Evolutionary conservation across 352 stramenopile genomes (phyloP).

Genomic region (Phytophthora hibernalis): DNA sequence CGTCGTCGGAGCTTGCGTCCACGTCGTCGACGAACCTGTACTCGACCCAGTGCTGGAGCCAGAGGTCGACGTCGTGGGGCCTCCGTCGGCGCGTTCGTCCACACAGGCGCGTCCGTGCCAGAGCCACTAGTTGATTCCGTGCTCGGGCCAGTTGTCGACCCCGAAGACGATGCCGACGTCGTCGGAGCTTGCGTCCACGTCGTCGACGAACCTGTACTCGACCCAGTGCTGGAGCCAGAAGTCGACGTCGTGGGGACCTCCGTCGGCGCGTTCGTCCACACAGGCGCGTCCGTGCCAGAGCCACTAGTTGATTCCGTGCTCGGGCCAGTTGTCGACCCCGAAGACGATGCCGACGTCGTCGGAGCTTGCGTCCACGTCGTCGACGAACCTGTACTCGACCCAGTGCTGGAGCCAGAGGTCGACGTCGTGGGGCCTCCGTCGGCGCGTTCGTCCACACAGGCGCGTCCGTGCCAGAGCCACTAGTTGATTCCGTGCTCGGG

Average conservation of each 20-base stretch:
- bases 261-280: conserved; percentile 17
- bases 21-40: not conserved
- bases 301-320: no score
- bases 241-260: conserved; percentile 5
- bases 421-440: not conserved
- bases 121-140: not conserved
- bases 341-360: conserved; percentile 3
- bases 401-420: not conserved
- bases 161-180: conserved; percentile 2
- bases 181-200: not conserved
- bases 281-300: conserved; percentile 1
- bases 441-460: not conserved
- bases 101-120: not conserved
- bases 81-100: conserved; percentile 6
- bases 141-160: not conserved
- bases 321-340: not conserved
- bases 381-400: conserved; percentile 8
- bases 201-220: not conserved
- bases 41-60: conserved; percentile 2
- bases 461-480: no score
- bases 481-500: no score
- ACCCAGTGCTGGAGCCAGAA: conserved; percentile 1
- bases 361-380: conserved; percentile 12
- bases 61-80: conserved; percentile 4
- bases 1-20: conserved; percentile 1